Evolutionary conservation across 805 yeast species (phyloP).

Genomic region (Candida endomychidarum): DNA sequence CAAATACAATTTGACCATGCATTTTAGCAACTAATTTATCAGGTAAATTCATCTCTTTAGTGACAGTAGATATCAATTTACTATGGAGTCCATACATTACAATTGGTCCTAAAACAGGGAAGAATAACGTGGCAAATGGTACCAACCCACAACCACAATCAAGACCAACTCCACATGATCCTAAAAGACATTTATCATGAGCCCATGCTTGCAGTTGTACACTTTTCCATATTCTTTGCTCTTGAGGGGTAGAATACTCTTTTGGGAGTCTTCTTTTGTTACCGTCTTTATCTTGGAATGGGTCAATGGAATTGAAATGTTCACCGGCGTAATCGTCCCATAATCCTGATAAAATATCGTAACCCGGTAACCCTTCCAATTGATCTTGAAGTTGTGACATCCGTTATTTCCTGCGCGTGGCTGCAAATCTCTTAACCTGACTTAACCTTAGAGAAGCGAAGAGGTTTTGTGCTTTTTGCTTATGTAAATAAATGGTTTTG

Average conservation of each 20-base stretch:
- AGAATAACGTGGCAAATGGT: constrained; percentile 59
- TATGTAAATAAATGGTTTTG: no score
- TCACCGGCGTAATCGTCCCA: constrained; percentile 70
- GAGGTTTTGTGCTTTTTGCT: no score
- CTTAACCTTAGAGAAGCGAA: no score
- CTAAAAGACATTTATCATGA: constrained; percentile 81
- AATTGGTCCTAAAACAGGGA: constrained; percentile 86
- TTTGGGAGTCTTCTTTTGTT: constrained; percentile 61
- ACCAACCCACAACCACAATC: constrained; percentile 80
- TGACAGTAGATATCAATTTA: constrained; percentile 61
- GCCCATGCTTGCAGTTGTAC: constrained; percentile 82
- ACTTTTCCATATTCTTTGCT: constrained; percentile 66
- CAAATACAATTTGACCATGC: constrained; percentile 74
- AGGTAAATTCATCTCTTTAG: constrained; percentile 58
- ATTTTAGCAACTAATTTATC: constrained; percentile 59
- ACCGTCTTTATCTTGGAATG: constrained; percentile 62
- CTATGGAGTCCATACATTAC: constrained; percentile 78
- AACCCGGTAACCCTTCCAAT: constrained; percentile 55
- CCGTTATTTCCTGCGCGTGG: background rate
- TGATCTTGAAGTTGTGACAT: constrained; percentile 28
- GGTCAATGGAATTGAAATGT: constrained; percentile 63
- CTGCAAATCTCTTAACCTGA: background rate
- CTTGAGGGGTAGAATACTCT: constrained; percentile 48
- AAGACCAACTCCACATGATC: constrained; percentile 62
- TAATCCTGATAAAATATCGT: constrained; percentile 50